phyloP scores from a whole-genome alignment of 2,329 filamentous ascomycete genomes.

The Nemania sp. region DNA sequence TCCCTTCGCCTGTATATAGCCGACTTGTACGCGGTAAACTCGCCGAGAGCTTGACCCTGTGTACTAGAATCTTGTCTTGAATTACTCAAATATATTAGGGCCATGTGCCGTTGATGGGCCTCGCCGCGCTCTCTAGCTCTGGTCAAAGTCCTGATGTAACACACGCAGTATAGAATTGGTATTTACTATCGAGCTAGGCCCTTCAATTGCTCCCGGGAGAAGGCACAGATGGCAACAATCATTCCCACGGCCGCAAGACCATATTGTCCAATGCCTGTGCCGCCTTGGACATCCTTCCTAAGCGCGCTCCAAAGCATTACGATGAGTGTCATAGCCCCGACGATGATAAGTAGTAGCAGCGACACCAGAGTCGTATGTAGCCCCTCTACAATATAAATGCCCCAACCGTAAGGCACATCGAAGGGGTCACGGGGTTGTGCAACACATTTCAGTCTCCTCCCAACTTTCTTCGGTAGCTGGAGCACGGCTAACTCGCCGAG shows the following conservation, averaged over 20 bases:
- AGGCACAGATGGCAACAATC: not conserved
- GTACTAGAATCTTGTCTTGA: too few relatives aligned
- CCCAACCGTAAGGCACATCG: slow-evolving; percentile 21
- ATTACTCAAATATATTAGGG: too few relatives aligned
- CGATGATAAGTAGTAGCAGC: not conserved
- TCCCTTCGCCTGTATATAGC: too few relatives aligned
- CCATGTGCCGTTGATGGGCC: too few relatives aligned
- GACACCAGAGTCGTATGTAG: not conserved
- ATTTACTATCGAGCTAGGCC: not conserved
- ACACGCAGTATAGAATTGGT: not conserved
- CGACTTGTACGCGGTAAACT: too few relatives aligned
- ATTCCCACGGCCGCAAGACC: slow-evolving; percentile 17
- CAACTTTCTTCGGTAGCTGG: slow-evolving; percentile 19
- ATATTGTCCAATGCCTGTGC: slow-evolving; percentile 34
- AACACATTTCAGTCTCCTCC: slow-evolving; percentile 9
- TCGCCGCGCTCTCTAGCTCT: not conserved
- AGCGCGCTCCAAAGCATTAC: slow-evolving; percentile 20
- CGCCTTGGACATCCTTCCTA: slow-evolving; percentile 26
- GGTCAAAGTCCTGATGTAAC: not conserved
- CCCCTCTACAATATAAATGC: slow-evolving; percentile 24
- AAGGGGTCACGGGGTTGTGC: not conserved
- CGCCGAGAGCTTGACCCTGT: too few relatives aligned
- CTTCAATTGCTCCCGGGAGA: slow-evolving; percentile 6
- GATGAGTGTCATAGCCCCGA: slow-evolving; percentile 20
- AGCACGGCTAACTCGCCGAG: slow-evolving; percentile 25